These are phyloP conservation scores for Penicillium roqueforti DNA, from an alignment of 495 filamentous ascomycete genomes.

Conservation along the genomic window DNA sequence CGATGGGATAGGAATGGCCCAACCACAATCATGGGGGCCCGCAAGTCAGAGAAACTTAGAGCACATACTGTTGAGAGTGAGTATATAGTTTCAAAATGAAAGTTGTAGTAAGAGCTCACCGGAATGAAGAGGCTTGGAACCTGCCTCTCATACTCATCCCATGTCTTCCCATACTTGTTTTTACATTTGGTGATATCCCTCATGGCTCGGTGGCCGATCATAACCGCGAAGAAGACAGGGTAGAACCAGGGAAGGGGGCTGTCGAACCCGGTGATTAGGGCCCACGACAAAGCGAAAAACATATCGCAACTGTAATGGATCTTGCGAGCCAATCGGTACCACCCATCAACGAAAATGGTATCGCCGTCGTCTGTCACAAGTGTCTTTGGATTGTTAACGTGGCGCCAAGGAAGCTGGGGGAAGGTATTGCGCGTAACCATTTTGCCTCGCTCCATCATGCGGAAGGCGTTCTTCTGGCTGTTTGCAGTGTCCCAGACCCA, in stretches of 20 bases:
- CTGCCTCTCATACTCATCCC: constrained; percentile 75
- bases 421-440: constrained; percentile 70
- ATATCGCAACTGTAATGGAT: constrained; percentile 87
- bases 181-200: constrained; percentile 56
- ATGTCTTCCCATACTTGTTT: constrained; percentile 76
- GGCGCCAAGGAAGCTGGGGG: constrained; percentile 82
- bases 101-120: constrained; percentile 49
- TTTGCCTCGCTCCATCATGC: constrained; percentile 71
- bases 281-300: constrained; percentile 68
- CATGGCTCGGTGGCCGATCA: constrained; percentile 60
- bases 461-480: constrained; percentile 92
- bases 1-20: background rate
- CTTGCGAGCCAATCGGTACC: constrained; percentile 87
- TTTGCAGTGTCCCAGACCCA: constrained; percentile 88
- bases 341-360: constrained; percentile 76
- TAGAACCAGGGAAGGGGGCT: constrained; percentile 6
- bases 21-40: background rate
- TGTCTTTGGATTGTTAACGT: constrained; percentile 67
- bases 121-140: constrained; percentile 93
- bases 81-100: background rate
- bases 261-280: constrained; percentile 58
- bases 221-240: constrained; percentile 1
- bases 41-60: background rate
- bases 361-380: constrained; percentile 73
- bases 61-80: background rate